Evolutionary conservation across 1,139 yeast species (phyloP), one percentile per base, ranked within the genome.

Genomic region (Taphrina betulina): DNA sequence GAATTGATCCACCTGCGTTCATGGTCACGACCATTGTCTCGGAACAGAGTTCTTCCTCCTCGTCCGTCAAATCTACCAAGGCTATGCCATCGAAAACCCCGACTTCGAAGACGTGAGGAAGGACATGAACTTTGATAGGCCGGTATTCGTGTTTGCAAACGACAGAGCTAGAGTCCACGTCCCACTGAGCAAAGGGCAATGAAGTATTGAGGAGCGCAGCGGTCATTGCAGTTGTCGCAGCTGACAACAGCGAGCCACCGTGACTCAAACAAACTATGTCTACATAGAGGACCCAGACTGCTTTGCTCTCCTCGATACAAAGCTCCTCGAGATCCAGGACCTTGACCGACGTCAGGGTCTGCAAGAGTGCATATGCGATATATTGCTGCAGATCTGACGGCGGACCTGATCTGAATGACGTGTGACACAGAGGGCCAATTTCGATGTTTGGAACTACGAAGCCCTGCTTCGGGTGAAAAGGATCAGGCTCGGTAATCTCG

Each of bases 371-470:
- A 36, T 58, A 42, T 10, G 54, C 53, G 12, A 58, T 37, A 19
- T 54, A 40, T 17, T 58, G 60, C 16, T 61, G 60, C 46, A 58
- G 22, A 33, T 58, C 60, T 19, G 55, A 40, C 14, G 59, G 60
- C 5, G 58, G 60, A 10, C 58, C 57, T 8, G 58, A 41, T 24
- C 40, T 38, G 33, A 53, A 37, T 14, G 38, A 40, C 23, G 43
- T 24, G 5, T 44, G 50, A 38, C 60, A 58, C 7, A 58, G 29
- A 10, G 60, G 60, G 7, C 55, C 53, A 12, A 58, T 40, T 20
- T 53, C 58, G 34, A 58, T 35, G 33, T 58, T 57, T 14, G 60
- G 60, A 17, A 58, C 60, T 17, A 58, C 35, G 43, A 34, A 58
- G 8, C 60, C 60, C n/a, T 22, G 24, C 4, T 26, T 17, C 8